A percentile compares a stretch with the other conserved stretches of the same genome.
These are phyloP conservation scores for Silybum marianum DNA, from an alignment of 129 eudicot species.

Conservation along the genomic window DNA sequence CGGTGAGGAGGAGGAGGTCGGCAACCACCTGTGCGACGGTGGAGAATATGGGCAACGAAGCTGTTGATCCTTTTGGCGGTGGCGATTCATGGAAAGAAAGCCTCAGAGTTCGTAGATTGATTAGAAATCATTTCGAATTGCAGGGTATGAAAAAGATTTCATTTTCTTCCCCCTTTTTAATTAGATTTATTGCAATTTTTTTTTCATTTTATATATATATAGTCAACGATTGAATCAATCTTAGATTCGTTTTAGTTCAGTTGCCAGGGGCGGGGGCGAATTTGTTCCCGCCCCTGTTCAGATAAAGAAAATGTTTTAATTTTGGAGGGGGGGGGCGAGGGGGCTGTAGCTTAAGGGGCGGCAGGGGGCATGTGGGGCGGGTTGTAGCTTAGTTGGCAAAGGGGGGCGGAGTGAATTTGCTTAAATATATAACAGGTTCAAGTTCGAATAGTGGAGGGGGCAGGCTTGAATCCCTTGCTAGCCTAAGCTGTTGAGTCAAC, in stretches of 20 bases:
- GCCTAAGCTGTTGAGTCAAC: not conserved
- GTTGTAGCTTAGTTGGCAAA: no score
- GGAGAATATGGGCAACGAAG: conserved; percentile 49
- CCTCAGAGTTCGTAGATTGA: conserved; percentile 42
- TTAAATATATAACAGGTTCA: no score
- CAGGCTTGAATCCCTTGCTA: not conserved
- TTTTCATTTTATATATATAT: not conserved
- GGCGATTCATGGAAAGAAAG: conserved; percentile 40
- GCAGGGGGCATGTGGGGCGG: no score
- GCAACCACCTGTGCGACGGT: conserved; percentile 43
- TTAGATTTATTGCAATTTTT: not conserved
- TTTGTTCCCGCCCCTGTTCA: not conserved
- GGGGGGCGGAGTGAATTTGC: no score
- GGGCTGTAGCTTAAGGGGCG: no score
- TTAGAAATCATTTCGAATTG: conserved; percentile 41
- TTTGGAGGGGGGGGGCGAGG: no score
- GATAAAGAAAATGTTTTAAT: no score
- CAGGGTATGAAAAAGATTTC: conserved; percentile 30
- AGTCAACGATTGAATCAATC: not conserved
- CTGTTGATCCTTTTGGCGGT: conserved; percentile 30
- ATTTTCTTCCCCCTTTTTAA: not conserved
- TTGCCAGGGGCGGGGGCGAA: not conserved
- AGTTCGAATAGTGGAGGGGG: not conserved
- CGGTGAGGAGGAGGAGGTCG: not conserved
- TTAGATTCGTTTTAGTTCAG: not conserved